Evolutionary conservation across 192 early-diverging fungal species (phyloP).

Genomic region (Entrophospora sp.): DNA sequence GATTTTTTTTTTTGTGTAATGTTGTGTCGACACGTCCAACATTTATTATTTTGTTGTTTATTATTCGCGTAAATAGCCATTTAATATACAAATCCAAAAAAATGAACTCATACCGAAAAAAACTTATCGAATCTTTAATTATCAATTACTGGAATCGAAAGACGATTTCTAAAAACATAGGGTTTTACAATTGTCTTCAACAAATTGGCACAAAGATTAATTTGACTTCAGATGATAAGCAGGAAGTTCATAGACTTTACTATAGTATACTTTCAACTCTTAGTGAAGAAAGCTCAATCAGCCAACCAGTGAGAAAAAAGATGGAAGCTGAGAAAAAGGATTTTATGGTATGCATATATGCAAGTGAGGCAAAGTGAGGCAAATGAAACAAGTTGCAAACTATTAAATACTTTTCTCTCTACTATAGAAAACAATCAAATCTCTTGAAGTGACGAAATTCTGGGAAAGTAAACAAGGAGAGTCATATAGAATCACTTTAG

Average conservation of each 20-base stretch:
- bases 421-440: neutral
- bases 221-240: neutral
- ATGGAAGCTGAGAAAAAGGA: neutral
- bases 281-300: conserved; percentile 1
- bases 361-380: neutral
- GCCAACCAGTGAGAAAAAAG: neutral
- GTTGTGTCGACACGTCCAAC: too few relatives aligned
- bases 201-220: neutral
- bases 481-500: neutral
- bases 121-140: neutral
- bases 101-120: too few relatives aligned
- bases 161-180: neutral
- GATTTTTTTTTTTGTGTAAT: too few relatives aligned
- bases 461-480: neutral
- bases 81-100: too few relatives aligned
- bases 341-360: neutral
- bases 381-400: neutral
- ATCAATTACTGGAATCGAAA: neutral
- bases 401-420: neutral
- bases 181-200: neutral
- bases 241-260: neutral
- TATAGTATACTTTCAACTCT: neutral
- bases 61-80: too few relatives aligned
- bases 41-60: too few relatives aligned
- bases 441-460: conserved; percentile 4